phyloP scores from a whole-genome alignment of 345 rosid species.

The Diplotaxis tenuifolia region DNA sequence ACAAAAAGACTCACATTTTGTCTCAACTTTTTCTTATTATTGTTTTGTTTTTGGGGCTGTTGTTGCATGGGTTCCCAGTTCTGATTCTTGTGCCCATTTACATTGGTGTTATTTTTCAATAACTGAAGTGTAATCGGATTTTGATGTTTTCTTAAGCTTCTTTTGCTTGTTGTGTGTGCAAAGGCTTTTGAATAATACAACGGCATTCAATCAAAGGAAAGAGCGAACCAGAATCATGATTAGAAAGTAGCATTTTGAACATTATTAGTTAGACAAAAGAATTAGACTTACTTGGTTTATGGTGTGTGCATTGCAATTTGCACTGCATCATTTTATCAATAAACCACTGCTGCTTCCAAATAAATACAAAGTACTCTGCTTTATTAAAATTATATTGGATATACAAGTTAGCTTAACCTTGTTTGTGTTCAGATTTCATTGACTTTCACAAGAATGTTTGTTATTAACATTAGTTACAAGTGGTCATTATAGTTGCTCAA shows the following conservation, averaged over 20 bases:
- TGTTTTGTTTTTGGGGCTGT: not conserved
- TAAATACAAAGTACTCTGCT: no score
- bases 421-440: no score
- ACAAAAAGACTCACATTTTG: conserved; percentile 13
- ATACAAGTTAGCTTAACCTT: not conserved
- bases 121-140: not conserved
- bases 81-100: not conserved
- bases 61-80: not conserved
- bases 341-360: not conserved
- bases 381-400: not conserved
- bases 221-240: no score
- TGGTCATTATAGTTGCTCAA: no score
- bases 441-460: no score
- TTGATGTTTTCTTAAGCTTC: not conserved
- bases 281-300: no score
- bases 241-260: not conserved
- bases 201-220: not conserved
- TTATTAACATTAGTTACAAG: no score
- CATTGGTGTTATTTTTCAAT: not conserved
- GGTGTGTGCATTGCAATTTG: no score
- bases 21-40: not conserved
- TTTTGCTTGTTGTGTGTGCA: not conserved
- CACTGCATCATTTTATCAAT: not conserved
- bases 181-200: not conserved
- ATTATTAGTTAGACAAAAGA: not conserved